phyloP scores from a whole-genome alignment of 2,329 filamentous ascomycete genomes.

The Didymella lethalis region DNA sequence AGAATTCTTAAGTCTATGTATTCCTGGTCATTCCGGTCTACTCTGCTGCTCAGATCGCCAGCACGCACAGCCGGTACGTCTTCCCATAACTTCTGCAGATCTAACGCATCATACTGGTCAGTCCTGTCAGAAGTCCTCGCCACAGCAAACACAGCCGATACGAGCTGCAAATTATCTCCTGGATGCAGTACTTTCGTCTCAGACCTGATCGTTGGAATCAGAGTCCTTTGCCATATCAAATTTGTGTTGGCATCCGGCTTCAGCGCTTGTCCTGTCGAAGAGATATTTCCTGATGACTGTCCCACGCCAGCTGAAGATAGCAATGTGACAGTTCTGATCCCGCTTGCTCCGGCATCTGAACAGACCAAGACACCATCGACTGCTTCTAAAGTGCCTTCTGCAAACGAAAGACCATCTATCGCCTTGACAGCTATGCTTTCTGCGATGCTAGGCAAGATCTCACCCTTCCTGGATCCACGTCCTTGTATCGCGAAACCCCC shows the following conservation, averaged over 20 bases:
- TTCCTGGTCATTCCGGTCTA: not conserved
- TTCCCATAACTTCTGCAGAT: slow-evolving; percentile 31
- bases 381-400: slow-evolving; percentile 32
- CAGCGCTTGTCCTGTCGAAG: slow-evolving; percentile 25
- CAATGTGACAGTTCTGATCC: slow-evolving; percentile 26
- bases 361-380: slow-evolving; percentile 26
- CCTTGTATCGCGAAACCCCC: slow-evolving; percentile 46
- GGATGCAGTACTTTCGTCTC: slow-evolving; percentile 2
- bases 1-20: slow-evolving; percentile 1
- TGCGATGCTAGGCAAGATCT: slow-evolving; percentile 24
- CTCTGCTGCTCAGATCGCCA: not conserved
- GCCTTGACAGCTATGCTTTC: not conserved
- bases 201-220: slow-evolving; percentile 38
- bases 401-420: slow-evolving; percentile 3
- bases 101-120: slow-evolving; percentile 23
- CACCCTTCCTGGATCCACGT: slow-evolving; percentile 29
- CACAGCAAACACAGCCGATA: slow-evolving; percentile 38
- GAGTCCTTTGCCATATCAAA: slow-evolving; percentile 45
- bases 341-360: slow-evolving; percentile 41
- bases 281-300: not conserved
- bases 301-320: not conserved
- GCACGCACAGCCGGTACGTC: slow-evolving; percentile 30
- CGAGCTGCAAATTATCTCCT: slow-evolving; percentile 12
- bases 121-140: slow-evolving; percentile 27
- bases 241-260: slow-evolving; percentile 50